These are phyloP conservation scores for Ophiostoma sp. DNA, from an alignment of 2,329 filamentous ascomycete species.

Conservation along the genomic window DNA sequence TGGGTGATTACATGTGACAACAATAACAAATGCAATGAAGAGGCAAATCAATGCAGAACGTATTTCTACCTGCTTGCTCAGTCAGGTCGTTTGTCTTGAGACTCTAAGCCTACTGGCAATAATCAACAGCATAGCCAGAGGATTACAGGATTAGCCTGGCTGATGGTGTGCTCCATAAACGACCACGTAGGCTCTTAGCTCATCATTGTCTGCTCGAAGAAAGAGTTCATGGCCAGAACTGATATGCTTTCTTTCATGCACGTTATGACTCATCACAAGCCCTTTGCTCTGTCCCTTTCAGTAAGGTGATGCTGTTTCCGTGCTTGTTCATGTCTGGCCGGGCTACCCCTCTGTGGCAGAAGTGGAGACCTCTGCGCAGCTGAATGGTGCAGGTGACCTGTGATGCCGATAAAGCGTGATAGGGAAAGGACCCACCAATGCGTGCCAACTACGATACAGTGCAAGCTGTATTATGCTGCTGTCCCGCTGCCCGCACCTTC, in stretches of 20 bases:
- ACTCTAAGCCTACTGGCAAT: too few species aligned
- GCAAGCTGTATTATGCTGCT: slow-evolving; percentile 1
- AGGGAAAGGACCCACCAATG: neutral
- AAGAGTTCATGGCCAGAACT: neutral
- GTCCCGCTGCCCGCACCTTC: neutral
- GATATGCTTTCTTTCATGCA: neutral
- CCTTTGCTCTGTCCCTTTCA: neutral
- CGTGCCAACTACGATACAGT: slow-evolving; percentile 5
- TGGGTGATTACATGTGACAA: neutral
- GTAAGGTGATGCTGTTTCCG: neutral
- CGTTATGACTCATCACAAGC: neutral
- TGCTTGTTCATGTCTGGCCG: neutral
- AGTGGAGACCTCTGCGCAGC: neutral
- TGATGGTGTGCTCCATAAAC: neutral
- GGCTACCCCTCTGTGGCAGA: slow-evolving; percentile 6
- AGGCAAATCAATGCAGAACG: too few species aligned
- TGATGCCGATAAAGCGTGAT: slow-evolving; percentile 3
- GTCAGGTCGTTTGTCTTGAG: too few species aligned
- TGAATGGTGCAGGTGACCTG: slow-evolving; percentile 4
- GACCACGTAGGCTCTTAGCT: neutral
- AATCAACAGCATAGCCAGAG: too few species aligned
- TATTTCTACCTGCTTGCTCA: too few species aligned
- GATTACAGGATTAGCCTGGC: neutral
- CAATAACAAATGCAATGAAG: too few species aligned
- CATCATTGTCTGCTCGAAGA: neutral